Evolutionary conservation across 306 rosid genomes (phyloP), one percentile per base, ranked within the genome.

Genomic region (Malus orientalis): DNA sequence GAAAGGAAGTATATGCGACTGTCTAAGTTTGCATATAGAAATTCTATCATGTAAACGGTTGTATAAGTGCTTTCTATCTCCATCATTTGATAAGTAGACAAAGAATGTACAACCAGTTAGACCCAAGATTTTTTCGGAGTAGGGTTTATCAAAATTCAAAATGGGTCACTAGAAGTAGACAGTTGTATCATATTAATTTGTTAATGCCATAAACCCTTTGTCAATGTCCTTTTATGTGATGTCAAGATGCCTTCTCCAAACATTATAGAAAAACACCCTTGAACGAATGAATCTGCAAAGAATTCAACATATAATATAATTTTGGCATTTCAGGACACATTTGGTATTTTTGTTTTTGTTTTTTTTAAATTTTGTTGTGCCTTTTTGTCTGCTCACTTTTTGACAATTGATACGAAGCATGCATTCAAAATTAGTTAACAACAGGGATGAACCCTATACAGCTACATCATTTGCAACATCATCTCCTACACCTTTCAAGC

Each of bases 351-450:
- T 32, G 5, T 60, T 3, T 18, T 30, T 4, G 19, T 8, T 20
- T 3, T 18, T 30, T 8, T 30, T 8, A 13, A 76, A 55, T 47
- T 71, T 76, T 47, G n/a, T 16, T 1, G 42, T 32, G 38, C 25
- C 59, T 22, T 62, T 45, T 51, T 65, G 49, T 47, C 67, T 40
- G 11, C 30, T 69, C 44, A 25, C 42, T 33, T 54, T 68, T 84
- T 90, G 84, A 82, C 89, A 79, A 78, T 8, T 82, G 77, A 7
- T 63, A 74, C 36, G 78, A 76, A 77, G 76, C 63, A 64, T 78
- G 70, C 69, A 64, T 62, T 58, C 20, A 23, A 72, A 55, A 63
- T 38, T 16, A 16, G 67, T 13, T 30, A 6, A 27, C 67, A 23
- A 7, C 30, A 58, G 22, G 30, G 6, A 4, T 51, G 16, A 51